Evolutionary conservation across 2,329 filamentous ascomycete species (phyloP).

Genomic region (Fusarium torreyae): DNA sequence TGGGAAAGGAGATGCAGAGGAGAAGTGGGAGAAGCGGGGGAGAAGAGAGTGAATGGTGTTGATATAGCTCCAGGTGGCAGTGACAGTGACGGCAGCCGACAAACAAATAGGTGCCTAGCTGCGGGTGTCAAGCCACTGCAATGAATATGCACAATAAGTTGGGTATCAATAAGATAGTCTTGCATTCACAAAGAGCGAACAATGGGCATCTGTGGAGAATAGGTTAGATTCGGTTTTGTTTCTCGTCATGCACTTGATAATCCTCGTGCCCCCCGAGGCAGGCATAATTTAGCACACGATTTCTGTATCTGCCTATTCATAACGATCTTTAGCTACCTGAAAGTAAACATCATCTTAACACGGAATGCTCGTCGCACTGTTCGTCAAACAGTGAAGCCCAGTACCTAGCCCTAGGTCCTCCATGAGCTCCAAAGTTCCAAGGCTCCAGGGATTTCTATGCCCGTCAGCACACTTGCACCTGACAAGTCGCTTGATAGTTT

Average conservation of each 20-base stretch:
- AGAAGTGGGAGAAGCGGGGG: background rate
- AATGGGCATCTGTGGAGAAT: background rate
- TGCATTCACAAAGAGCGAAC: background rate
- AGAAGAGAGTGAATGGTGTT: background rate
- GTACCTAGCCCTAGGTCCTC: too few relatives aligned
- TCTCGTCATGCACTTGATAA: background rate
- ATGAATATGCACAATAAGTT: background rate
- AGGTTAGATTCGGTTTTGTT: background rate
- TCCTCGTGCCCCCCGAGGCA: too few relatives aligned
- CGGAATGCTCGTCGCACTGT: too few relatives aligned
- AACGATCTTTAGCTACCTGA: too few relatives aligned
- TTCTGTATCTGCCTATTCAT: too few relatives aligned
- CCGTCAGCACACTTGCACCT: too few relatives aligned
- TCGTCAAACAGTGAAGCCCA: too few relatives aligned
- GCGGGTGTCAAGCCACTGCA: constrained; percentile 11
- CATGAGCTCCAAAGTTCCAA: too few relatives aligned
- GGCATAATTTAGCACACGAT: too few relatives aligned
- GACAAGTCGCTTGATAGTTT: too few relatives aligned
- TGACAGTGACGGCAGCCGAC: constrained; percentile 3
- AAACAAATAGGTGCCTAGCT: background rate
- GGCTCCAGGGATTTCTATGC: too few relatives aligned
- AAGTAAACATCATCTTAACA: too few relatives aligned
- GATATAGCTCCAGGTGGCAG: background rate
- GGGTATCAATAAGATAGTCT: background rate
- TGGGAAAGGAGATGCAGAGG: background rate